Evolutionary conservation across 2,329 filamentous ascomycete species (phyloP), one percentile per base, ranked within the genome.

Genomic region (Didymella glomerata): DNA sequence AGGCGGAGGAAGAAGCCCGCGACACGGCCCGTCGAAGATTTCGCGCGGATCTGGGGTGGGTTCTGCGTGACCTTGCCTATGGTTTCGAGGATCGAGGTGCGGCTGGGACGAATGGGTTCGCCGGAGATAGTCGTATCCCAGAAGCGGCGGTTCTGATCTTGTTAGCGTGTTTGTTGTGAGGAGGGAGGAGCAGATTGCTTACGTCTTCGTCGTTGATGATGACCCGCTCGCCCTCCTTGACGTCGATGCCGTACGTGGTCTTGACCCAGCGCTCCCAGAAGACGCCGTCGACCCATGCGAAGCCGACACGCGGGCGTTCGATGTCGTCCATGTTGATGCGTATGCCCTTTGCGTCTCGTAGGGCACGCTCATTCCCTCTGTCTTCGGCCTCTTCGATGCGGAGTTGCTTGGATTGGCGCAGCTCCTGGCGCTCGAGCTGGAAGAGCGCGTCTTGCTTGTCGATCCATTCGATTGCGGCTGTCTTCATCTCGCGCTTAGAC

Each of bases 201-300:
- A 96, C 93, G 77, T 96, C 93, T 82, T 98, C 92, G 70, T 99
- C 95, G 68, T 97, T 97, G 79, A 99, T 95, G 59, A 99, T 90
- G 54, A 99, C 91, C 63, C 92, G 88, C 77, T 98, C 95, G 47
- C 94, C 93, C 63, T 95, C 88, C 61, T 82, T 83, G 30, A 95
- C 88, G 68, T 96, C 91, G 67, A 98, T 90, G 54, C 94, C 94
- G 73, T 96, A 99, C 0, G 94, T 97, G n/a, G 90, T 93, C 67
- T 90, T 86, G 65, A 99, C 87, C 95, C 95, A 99, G 62, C 94
- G 87, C 78, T 98, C 93, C 95, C 95, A 99, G 78, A 98, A 98
- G 8, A 92, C 86, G 49, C 93, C 93, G 75, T 99, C 95, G 13
- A 98, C 92, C 95, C 95, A 99, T 13, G 95, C 95, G 78, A 99